Evolutionary conservation across 1,284 basidiomycete genomes (phyloP).

Genomic region (Ustilago bromivora): DNA sequence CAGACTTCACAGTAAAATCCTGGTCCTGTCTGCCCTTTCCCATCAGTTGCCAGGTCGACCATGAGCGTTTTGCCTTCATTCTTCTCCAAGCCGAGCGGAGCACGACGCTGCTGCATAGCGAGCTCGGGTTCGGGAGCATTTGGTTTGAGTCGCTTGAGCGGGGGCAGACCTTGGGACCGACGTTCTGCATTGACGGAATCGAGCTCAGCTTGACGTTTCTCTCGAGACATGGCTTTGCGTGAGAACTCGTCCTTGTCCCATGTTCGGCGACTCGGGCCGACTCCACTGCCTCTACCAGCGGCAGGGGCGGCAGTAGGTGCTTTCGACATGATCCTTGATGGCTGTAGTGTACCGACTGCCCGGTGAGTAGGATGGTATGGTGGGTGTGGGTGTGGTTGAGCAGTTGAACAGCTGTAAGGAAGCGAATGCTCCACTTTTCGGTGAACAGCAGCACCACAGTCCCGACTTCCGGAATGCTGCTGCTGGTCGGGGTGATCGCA

Average conservation of each 20-base stretch:
- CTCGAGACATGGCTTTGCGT: constrained; percentile 57
- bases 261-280: constrained; percentile 59
- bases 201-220: constrained; percentile 59
- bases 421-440: constrained; percentile 12
- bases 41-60: constrained; percentile 55
- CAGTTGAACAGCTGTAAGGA: not conserved
- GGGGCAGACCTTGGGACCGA: constrained; percentile 50
- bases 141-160: constrained; percentile 52
- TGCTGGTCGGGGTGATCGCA: constrained; percentile 13
- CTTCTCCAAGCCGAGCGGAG: constrained; percentile 58
- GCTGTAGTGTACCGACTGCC: not conserved
- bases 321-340: constrained; percentile 23
- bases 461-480: not conserved
- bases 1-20: constrained; percentile 70
- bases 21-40: constrained; percentile 58
- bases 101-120: constrained; percentile 55
- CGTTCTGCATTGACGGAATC: constrained; percentile 60
- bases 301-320: constrained; percentile 9
- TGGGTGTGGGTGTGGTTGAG: not conserved
- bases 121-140: constrained; percentile 62
- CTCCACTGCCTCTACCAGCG: constrained; percentile 33
- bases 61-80: constrained; percentile 64
- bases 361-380: not conserved
- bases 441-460: not conserved
- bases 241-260: constrained; percentile 65